Base-by-base conservation (phyloP, 306 rosid genomes). In the Hippophae rhamnoides region DNA sequence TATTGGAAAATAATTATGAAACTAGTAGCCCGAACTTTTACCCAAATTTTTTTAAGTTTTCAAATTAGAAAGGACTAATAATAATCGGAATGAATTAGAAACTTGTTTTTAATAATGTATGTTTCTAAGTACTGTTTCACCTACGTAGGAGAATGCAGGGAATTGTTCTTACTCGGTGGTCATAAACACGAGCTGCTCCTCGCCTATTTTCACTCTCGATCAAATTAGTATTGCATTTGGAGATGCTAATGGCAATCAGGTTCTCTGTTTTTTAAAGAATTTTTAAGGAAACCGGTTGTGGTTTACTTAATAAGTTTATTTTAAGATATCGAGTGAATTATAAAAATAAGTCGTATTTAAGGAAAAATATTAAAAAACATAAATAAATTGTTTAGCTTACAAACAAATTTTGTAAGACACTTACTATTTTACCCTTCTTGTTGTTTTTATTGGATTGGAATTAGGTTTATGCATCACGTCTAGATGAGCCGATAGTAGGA, bases 171-270 rank as follows among this genome's bases (percentile, higher is more conserved):
- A 85, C 62, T 57, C 74, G 66, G 87, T 83, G 52, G 49, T 38
- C 5, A 79, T 90, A 66, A 46, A 82, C 53, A 90, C 95, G 27
- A 90, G 98, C 57, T 90, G 98, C 70, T 79, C 80, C 0, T 90
- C 96, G 14, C 68, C 87, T 2, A 38, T 18, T 40, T 76, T 68
- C 76, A 81, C 86, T 10, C 65, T 70, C 13, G 96, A 90, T 70
- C 63, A 79, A 58, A 83, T 90, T 18, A 78, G 96, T 87, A 52
- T 90, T 53, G 52, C 76, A 1, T 90, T 87, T 63, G 96, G 98
- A 3, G 98, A 90, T 77, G 92, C 74, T 71, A 58, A 73, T 47
- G 90, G 95, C 57, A 79, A 83, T 60, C 81, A 90, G 96, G 98
- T 85, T 64, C 47, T 25, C 1, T 13, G 7, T 61, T 73, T 65